These are phyloP conservation scores for Phytophthora idaei DNA, from an alignment of 352 stramenopile genomes.

Conservation along the genomic window DNA sequence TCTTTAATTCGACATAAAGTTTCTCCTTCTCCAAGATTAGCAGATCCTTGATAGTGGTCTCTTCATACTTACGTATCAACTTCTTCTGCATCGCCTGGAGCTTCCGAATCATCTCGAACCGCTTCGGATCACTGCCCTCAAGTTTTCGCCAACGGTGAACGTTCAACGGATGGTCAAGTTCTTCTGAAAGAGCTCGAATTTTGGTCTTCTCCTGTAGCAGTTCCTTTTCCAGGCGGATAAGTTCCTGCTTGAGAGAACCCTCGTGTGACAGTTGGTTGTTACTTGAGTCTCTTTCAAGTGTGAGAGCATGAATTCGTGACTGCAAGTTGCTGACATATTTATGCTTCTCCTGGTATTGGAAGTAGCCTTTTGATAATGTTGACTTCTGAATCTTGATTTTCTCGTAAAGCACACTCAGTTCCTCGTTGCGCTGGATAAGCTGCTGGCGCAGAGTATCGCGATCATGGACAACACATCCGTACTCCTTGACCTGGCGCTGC, in stretches of 20 bases:
- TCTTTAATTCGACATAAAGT: constrained; percentile 92
- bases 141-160: constrained; percentile 92
- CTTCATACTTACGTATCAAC: constrained; percentile 85
- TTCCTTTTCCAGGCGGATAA: constrained; percentile 74
- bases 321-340: constrained; percentile 62
- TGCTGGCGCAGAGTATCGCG: constrained; percentile 85
- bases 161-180: constrained; percentile 92
- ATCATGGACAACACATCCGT: constrained; percentile 84
- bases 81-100: constrained; percentile 88
- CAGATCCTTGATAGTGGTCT: constrained; percentile 68
- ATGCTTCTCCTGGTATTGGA: constrained; percentile 74
- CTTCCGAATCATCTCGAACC: constrained; percentile 89
- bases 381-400: constrained; percentile 93
- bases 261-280: constrained; percentile 69
- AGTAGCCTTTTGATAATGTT: constrained; percentile 79
- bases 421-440: constrained; percentile 87
- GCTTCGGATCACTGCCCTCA: constrained; percentile 87
- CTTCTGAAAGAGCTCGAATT: constrained; percentile 87
- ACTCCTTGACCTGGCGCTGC: constrained; percentile 88
- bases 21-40: constrained; percentile 91
- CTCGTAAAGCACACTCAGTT: constrained; percentile 89
- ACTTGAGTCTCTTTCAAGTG: constrained; percentile 65
- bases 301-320: constrained; percentile 60
- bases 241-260: constrained; percentile 60
- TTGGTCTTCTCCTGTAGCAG: constrained; percentile 86